phyloP scores from a whole-genome alignment of 805 yeast species.

The Wickerhamiella kurtzmanii region DNA sequence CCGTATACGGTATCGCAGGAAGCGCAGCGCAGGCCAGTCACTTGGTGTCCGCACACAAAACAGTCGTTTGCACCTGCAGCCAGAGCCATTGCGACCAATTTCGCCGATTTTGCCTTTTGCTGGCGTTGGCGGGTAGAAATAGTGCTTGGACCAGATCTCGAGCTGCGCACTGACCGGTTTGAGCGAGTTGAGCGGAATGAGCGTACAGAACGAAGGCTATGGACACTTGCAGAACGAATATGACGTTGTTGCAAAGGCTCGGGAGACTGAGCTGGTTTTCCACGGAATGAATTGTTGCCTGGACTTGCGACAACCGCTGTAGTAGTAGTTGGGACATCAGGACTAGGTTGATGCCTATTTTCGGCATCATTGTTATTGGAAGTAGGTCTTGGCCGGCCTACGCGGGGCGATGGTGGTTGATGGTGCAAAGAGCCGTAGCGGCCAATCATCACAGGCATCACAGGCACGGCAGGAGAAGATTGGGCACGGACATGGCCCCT shows the following conservation, averaged over 20 bases:
- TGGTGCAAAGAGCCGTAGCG: background rate
- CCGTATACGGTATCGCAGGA: conserved; percentile 17
- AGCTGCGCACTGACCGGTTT: conserved; percentile 2
- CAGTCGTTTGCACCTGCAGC: conserved; percentile 9
- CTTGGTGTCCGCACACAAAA: conserved; percentile 15
- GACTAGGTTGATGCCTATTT: no score
- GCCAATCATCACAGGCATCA: background rate
- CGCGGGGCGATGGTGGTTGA: background rate
- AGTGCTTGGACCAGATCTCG: conserved; percentile 4
- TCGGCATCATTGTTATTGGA: background rate
- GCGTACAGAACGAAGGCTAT: conserved; percentile 2
- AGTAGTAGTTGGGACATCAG: no score
- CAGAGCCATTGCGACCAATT: conserved; percentile 10
- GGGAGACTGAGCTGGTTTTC: conserved; percentile 4
- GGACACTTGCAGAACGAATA: conserved; percentile 1
- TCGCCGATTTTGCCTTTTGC: conserved; percentile 12
- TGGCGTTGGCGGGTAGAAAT: conserved; percentile 5
- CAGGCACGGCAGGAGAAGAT: background rate
- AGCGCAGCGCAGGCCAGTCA: conserved; percentile 11
- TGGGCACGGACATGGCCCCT: background rate
- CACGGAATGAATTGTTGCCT: conserved; percentile 4
- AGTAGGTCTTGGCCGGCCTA: background rate
- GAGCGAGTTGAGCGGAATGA: conserved; percentile 4
- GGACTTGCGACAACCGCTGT: no score
- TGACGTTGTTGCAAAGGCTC: background rate